Base-by-base conservation (phyloP, 176 grass and related monocot genomes). In the Paspalum notatum region DNA sequence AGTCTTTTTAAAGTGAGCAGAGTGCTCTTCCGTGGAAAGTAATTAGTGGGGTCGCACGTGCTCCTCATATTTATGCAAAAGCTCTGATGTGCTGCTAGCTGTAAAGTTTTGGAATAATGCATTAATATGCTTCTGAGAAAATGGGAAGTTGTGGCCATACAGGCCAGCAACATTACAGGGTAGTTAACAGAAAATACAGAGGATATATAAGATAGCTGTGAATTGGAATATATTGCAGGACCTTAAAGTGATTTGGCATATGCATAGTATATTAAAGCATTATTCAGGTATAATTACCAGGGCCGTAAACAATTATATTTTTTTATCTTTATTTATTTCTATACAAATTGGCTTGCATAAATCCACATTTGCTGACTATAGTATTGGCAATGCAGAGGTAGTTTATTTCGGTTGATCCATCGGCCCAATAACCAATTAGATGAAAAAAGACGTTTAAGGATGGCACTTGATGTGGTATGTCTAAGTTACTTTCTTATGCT, bases 401-500 rank as follows among this genome's bases (percentile, higher is more conserved):
- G 93, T 87, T 91, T 97, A 87, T 97, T 97, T 82, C 89, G 83
- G 55, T 83, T 97, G 83, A 93, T 97, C 85, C 93, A 91, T 69
- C 83, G 93, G 40, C 83, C 93, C 76, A 97, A 93, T 80, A 97
- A 97, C 85, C 93, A 93, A 50, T 82, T 97, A 75, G 91, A 93
- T 85, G 86, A 97, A 86, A 97, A 69, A 87, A 91, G 89, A 48
- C 77, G 93, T 87, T 66, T 97, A 82, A 86, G 91, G 72, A 97
- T 97, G 93, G 91, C 93, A 66, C 97, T 99, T 91, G 97, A 99
- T 79, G 91, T 99, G 90, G 97, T 99, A 95, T 74, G 82, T 68
- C 53, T 72, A 57, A 44, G 54, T 41, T 52, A 15, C 1, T 61
- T 83, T 79, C 66, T 51, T 7, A 20, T 74, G 65, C 86, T 40